Conservation (phyloP, 2,329 filamentous ascomycete species). For the Clarireedia paspali region DNA sequence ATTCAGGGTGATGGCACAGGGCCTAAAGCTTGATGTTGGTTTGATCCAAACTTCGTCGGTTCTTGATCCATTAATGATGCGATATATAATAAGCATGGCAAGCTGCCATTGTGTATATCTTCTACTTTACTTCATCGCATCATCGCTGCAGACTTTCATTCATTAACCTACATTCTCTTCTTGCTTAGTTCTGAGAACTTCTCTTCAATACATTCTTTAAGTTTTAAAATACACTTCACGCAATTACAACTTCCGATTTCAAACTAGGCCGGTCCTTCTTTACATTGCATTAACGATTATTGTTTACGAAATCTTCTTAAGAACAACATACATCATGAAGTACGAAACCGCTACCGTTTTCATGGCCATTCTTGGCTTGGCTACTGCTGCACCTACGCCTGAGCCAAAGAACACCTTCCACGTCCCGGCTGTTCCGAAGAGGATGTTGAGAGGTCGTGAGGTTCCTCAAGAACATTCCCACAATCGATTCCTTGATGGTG, state of each 20-base stretch:
- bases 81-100: constrained; percentile 18
- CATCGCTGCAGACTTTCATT: constrained; percentile 20
- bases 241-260: constrained; percentile 11
- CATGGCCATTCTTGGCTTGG: constrained; percentile 25
- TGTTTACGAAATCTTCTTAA: background rate
- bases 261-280: constrained; percentile 25
- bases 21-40: background rate
- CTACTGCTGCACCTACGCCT: constrained; percentile 24
- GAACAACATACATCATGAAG: constrained; percentile 26
- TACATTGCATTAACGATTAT: background rate
- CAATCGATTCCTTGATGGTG: constrained; percentile 38
- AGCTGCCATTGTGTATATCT: constrained; percentile 2
- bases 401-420: constrained; percentile 19
- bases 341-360: constrained; percentile 24
- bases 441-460: constrained; percentile 35
- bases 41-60: constrained; percentile 14
- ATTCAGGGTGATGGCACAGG: background rate
- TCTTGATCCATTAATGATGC: constrained; percentile 10
- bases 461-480: constrained; percentile 53
- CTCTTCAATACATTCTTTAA: constrained; percentile 27
- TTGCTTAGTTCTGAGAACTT: constrained; percentile 28
- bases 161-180: constrained; percentile 25
- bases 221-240: background rate
- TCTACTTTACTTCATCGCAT: constrained; percentile 21
- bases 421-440: constrained; percentile 17